Evolutionary conservation across 352 stramenopile genomes (phyloP).

Genomic region (Pythium rhizo-oryzae): DNA sequence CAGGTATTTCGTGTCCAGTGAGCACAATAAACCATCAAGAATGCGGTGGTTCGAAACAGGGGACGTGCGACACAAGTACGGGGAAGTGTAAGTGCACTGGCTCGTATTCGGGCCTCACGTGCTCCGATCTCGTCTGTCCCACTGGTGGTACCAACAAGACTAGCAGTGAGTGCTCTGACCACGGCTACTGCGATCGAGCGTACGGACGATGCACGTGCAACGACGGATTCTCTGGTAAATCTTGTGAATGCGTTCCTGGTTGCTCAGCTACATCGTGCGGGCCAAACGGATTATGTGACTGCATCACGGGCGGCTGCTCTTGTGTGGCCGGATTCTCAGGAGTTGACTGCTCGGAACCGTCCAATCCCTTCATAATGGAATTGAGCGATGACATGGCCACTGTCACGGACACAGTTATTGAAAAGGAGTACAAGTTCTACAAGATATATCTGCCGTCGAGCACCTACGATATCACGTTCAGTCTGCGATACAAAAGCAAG

Average conservation of each 20-base stretch:
- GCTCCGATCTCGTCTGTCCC: slow-evolving; percentile 62
- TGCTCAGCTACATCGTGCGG: slow-evolving; percentile 51
- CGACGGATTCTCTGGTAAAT: slow-evolving; percentile 59
- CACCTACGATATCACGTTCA: slow-evolving; percentile 71
- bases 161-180: slow-evolving; percentile 58
- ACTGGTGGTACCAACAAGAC: slow-evolving; percentile 40
- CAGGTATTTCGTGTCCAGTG: slow-evolving; percentile 47
- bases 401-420: slow-evolving; percentile 30
- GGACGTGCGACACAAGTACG: slow-evolving; percentile 50
- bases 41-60: slow-evolving; percentile 42
- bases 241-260: slow-evolving; percentile 73
- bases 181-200: slow-evolving; percentile 55
- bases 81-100: slow-evolving; percentile 51
- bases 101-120: slow-evolving; percentile 59
- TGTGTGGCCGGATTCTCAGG: slow-evolving; percentile 52
- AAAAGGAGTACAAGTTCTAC: slow-evolving; percentile 78
- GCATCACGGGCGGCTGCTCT: slow-evolving; percentile 59
- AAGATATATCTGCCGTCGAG: slow-evolving; percentile 60
- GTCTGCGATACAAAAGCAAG: slow-evolving; percentile 40
- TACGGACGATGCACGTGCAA: slow-evolving; percentile 52
- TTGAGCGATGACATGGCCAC: slow-evolving; percentile 32
- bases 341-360: slow-evolving; percentile 33
- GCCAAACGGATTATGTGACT: slow-evolving; percentile 56
- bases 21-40: slow-evolving; percentile 30
- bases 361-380: slow-evolving; percentile 28